Conservation (phyloP, 352 stramenopile genomes). For the Aphanomyces euteiches region DNA sequence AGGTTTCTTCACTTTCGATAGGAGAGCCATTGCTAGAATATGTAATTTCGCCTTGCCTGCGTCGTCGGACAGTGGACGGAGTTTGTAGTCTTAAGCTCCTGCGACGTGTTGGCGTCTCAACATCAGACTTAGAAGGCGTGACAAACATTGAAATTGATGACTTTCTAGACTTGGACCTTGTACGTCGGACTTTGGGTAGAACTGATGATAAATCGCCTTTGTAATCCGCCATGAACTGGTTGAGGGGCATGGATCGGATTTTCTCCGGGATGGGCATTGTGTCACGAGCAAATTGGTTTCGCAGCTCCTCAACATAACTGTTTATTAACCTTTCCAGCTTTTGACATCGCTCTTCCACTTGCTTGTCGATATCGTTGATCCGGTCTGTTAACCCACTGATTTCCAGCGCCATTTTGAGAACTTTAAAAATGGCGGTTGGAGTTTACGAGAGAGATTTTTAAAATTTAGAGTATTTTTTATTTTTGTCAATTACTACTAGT, state of each 20-base stretch:
- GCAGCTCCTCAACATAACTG: constrained; percentile 9
- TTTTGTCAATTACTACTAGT: neutral
- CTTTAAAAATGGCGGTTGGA: neutral
- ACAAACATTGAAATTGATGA: constrained; percentile 11
- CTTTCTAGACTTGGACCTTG: neutral
- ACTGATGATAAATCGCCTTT: constrained; percentile 19
- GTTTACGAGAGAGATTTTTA: neutral
- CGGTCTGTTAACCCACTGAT: neutral
- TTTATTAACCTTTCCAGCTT: constrained; percentile 19
- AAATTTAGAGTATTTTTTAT: constrained; percentile 12
- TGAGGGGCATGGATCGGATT: constrained; percentile 25
- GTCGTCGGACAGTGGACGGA: constrained; percentile 24
- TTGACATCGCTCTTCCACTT: constrained; percentile 25
- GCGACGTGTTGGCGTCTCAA: constrained; percentile 22
- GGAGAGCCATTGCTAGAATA: constrained; percentile 25
- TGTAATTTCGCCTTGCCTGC: constrained; percentile 15
- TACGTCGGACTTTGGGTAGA: constrained; percentile 1
- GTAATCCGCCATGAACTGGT: constrained; percentile 22
- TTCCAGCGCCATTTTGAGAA: neutral
- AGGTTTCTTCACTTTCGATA: constrained; percentile 1
- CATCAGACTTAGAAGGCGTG: constrained; percentile 18
- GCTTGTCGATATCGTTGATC: constrained; percentile 19
- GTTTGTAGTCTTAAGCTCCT: constrained; percentile 19
- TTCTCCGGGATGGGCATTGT: constrained; percentile 29
- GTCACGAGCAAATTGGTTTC: constrained; percentile 23